A percentile compares a stretch with the other conserved stretches of the same genome.
Conservation (phyloP, 331 rosid species). For the Cydonia oblonga region DNA sequence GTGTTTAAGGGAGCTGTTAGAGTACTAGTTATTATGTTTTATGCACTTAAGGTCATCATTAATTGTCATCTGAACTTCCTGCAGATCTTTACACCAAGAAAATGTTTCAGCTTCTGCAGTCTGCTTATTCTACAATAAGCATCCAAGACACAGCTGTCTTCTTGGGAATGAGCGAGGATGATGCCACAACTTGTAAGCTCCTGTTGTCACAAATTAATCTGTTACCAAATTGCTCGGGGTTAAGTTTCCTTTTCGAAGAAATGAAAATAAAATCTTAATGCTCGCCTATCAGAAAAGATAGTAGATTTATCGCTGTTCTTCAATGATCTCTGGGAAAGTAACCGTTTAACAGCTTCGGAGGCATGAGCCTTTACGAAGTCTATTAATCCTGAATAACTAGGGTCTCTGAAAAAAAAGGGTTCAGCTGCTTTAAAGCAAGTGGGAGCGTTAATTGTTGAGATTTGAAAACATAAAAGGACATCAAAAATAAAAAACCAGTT, state of each 20-base stretch:
- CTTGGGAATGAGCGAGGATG: constrained; percentile 62
- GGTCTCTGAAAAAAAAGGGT: background rate
- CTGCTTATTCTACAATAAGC: constrained; percentile 81
- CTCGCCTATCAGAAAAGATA: background rate
- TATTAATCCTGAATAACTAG: background rate
- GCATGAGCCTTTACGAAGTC: background rate
- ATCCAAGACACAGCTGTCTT: constrained; percentile 57
- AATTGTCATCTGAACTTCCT: constrained; percentile 6
- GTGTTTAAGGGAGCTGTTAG: background rate
- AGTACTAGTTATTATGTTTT: background rate
- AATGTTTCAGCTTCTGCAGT: constrained; percentile 47
- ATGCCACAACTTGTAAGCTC: constrained; percentile 58
- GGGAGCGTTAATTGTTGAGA: background rate
- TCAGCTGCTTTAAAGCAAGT: background rate
- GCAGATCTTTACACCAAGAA: constrained; percentile 29
- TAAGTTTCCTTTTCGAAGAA: background rate
- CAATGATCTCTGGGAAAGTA: background rate
- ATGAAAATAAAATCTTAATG: background rate
- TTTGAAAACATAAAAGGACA: background rate
- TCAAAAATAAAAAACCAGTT: background rate
- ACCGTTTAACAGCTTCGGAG: background rate
- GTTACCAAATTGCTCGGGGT: background rate
- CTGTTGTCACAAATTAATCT: background rate
- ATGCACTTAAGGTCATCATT: background rate
- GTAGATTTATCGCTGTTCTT: background rate